A percentile compares a stretch with the other conserved stretches of the same genome.
Conservation (phyloP, 768 basidiomycete genomes). For the Jaapia argillacea region DNA sequence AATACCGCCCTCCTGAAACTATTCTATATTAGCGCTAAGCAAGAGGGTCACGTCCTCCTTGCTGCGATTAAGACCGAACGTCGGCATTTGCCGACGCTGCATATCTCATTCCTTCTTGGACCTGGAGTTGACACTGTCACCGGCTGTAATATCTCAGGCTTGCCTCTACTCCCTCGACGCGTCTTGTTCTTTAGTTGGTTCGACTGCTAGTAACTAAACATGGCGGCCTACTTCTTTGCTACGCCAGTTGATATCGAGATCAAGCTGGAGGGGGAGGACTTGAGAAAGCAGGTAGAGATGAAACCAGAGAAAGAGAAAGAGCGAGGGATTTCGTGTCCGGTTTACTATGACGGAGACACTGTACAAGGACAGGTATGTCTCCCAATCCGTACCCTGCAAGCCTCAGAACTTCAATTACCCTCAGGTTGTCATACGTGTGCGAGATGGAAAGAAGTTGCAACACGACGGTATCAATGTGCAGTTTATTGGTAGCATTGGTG, state of each 20-base stretch:
- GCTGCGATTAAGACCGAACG: too few species aligned
- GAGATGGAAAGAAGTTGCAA: conserved; percentile 89
- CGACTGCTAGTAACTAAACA: too few species aligned
- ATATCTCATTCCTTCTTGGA: too few species aligned
- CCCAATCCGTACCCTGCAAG: neutral
- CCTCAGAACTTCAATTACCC: neutral
- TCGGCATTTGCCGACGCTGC: too few species aligned
- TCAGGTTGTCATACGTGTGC: conserved; percentile 77
- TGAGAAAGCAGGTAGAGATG: conserved; percentile 80
- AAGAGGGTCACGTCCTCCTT: too few species aligned
- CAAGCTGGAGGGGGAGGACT: conserved; percentile 78
- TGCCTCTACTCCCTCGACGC: too few species aligned
- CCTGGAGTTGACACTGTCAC: too few species aligned
- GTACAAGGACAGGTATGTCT: conserved; percentile 69
- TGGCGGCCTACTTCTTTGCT: conserved; percentile 90
- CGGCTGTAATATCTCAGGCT: too few species aligned
- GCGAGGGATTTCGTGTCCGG: conserved; percentile 72
- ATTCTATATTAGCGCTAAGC: too few species aligned
- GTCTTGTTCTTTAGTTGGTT: too few species aligned
- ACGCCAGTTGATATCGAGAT: conserved; percentile 89
- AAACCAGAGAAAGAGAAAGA: conserved; percentile 93
- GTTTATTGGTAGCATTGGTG: conserved; percentile 93
- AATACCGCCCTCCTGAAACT: too few species aligned
- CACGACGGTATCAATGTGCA: conserved; percentile 98
- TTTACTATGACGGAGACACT: conserved; percentile 96